Conservation (phyloP, 805 yeast species). For the Candida golubevii region DNA sequence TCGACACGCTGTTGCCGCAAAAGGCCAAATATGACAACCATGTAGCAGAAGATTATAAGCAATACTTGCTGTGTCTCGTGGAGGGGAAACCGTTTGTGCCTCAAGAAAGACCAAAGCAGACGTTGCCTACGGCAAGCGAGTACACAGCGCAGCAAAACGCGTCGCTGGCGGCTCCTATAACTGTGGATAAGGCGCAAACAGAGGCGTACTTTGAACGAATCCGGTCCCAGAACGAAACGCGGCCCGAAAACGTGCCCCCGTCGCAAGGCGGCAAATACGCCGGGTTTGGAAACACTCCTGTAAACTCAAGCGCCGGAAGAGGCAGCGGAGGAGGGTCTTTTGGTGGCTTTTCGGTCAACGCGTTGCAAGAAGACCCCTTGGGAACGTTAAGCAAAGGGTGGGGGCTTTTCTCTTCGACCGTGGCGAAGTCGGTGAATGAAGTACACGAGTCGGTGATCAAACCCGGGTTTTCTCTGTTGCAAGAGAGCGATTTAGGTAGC, state of each 20-base stretch:
- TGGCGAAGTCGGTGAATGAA: constrained; percentile 76
- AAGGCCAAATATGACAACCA: constrained; percentile 78
- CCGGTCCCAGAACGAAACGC: constrained; percentile 64
- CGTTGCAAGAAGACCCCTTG: constrained; percentile 76
- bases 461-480: constrained; percentile 81
- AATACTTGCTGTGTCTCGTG: constrained; percentile 65
- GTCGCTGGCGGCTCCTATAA: constrained; percentile 18
- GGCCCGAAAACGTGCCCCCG: constrained; percentile 82
- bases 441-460: constrained; percentile 86
- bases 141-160: constrained; percentile 14
- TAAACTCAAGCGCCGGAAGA: constrained; percentile 30
- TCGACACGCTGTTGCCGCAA: constrained; percentile 60
- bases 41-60: constrained; percentile 93
- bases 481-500: constrained; percentile 68
- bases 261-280: constrained; percentile 90
- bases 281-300: constrained; percentile 86
- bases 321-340: constrained; percentile 38
- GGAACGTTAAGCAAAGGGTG: constrained; percentile 92
- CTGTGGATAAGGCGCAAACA: constrained; percentile 51
- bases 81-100: constrained; percentile 70
- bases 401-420: constrained; percentile 86
- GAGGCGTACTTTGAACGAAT: constrained; percentile 79
- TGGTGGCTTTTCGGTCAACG: constrained; percentile 58
- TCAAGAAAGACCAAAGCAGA: constrained; percentile 52
- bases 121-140: constrained; percentile 2